Base-by-base conservation (phyloP, 306 rosid species). In the Begonia masoniana region DNA sequence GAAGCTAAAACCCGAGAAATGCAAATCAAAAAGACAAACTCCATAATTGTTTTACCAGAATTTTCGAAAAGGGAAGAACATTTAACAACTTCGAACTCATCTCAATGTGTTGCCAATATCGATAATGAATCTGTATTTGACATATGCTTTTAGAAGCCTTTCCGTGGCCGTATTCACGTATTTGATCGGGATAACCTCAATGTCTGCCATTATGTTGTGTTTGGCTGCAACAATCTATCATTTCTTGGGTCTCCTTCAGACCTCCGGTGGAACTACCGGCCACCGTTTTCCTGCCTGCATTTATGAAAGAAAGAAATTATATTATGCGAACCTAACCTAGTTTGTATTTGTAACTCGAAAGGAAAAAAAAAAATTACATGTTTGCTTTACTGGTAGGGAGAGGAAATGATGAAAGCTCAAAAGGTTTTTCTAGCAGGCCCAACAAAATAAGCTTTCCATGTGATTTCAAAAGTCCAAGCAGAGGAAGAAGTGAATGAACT, bases 191-290 rank as follows among this genome's bases (percentile, higher is more conserved):
- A 57, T 57, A 16, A 64, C 39, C 41, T 64, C 69, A 4, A 64
- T 46, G 1, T 64, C 69, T 0, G 57, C 69, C 43, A 47, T 43
- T 13, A 64, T 43, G 12, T 64, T 64, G 50, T 64, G 47, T 47
- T 56, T 62, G 31, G 62, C 62, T 2, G 69, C 62, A 50, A 64
- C n/a, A 57, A 50, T 64, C 69, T 48, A 75, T 14, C 80, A 70
- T 75, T 47, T 74, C 80, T 48, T 70, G 80, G 1, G 76, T 75
- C 59, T 75, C 80, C 67, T 77, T 77, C 61, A 72, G 59, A 14
- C 82, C 78, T 48, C 82, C 82, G 57, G 55, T 49, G 61, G 21
- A 13, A 60, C 76, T 77, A 5, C 78, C 78, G 7, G 65, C 75
- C 15, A 77, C 9, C 10, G 58, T 23, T 61, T 73, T 77, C 54